Percentiles rank a stretch among this genome's conserved stretches.
These are phyloP conservation scores for Claviceps arundinis DNA, from an alignment of 2,329 filamentous ascomycete species.

Conservation along the genomic window DNA sequence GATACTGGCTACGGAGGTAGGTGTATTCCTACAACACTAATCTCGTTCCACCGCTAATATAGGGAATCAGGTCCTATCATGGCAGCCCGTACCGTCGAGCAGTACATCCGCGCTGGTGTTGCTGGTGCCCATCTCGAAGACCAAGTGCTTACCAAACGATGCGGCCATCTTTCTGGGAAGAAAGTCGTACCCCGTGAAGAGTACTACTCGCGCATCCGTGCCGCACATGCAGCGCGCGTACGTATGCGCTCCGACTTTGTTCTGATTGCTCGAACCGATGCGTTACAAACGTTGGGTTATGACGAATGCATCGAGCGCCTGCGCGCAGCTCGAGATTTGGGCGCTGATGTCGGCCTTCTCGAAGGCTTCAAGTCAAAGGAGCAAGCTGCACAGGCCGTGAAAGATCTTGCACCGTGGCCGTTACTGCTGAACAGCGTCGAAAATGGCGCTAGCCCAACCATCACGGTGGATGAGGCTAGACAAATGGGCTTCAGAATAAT, in stretches of 20 bases:
- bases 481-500: conserved; percentile 45
- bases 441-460: conserved; percentile 40
- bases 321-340: conserved; percentile 34
- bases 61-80: conserved; percentile 28
- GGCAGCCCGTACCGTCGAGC: conserved; percentile 37
- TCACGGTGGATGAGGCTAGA: conserved; percentile 37
- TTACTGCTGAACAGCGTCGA: conserved; percentile 45
- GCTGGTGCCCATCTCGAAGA: conserved; percentile 50
- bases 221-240: conserved; percentile 37
- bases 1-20: conserved; percentile 44
- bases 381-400: conserved; percentile 32
- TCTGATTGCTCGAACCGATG: conserved; percentile 52
- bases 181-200: conserved; percentile 40
- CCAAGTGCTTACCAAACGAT: conserved; percentile 51
- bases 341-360: conserved; percentile 47
- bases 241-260: conserved; percentile 42
- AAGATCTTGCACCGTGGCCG: conserved; percentile 34
- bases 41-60: not conserved
- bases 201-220: conserved; percentile 41
- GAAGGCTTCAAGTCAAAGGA: conserved; percentile 42
- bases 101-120: conserved; percentile 41
- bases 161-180: conserved; percentile 50
- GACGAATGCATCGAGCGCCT: conserved; percentile 41
- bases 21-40: not conserved
- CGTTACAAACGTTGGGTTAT: conserved; percentile 42